Evolutionary conservation across 306 rosid genomes (phyloP).

Genomic region (Corylus heterophylla): DNA sequence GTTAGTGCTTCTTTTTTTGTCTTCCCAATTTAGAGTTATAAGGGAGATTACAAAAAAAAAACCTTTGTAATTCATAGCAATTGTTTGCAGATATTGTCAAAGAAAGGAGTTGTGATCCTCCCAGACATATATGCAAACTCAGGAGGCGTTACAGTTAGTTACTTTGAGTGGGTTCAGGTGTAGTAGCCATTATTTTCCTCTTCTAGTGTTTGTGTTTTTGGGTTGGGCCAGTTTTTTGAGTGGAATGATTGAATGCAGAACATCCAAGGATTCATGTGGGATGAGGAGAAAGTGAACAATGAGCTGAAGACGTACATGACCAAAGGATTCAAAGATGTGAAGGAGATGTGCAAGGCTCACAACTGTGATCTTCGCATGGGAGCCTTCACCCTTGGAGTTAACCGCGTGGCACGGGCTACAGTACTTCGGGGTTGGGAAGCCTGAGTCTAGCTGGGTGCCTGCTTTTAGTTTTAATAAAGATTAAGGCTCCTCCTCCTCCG

Average conservation of each 20-base stretch:
- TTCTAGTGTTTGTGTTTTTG: neutral
- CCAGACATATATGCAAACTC: constrained; percentile 98
- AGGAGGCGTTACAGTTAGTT: constrained; percentile 96
- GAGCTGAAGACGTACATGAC: constrained; percentile 77
- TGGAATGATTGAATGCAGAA: constrained; percentile 48
- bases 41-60: neutral
- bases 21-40: neutral
- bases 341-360: constrained; percentile 81
- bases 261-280: constrained; percentile 98
- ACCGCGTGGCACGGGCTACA: constrained; percentile 88
- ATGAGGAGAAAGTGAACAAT: constrained; percentile 78
- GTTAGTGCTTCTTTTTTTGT: constrained; percentile 28
- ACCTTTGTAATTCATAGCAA: neutral
- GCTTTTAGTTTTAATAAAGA: constrained; percentile 12
- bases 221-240: neutral
- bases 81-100: constrained; percentile 62
- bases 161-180: constrained; percentile 99
- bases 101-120: constrained; percentile 79
- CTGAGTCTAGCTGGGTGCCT: constrained; percentile 33
- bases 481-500: neutral
- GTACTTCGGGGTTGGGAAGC: constrained; percentile 96
- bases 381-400: constrained; percentile 82
- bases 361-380: constrained; percentile 91
- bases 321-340: constrained; percentile 77
- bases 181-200: constrained; percentile 21